Conservation (phyloP, 129 eudicot species). For the Saposhnikovia divaricata region DNA sequence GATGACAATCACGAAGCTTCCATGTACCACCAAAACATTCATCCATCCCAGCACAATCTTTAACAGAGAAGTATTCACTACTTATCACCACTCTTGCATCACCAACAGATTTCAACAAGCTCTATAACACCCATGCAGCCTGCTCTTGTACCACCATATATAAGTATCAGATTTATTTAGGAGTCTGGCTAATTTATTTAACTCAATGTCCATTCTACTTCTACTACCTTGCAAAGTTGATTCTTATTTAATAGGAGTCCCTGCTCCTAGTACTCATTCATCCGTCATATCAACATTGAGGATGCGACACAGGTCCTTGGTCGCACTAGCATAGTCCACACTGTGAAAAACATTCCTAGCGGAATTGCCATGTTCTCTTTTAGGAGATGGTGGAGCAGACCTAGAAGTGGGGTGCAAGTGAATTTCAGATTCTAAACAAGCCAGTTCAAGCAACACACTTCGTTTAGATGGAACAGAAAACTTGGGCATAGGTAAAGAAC, state of each 20-base stretch:
- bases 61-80: neutral
- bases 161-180: slow-evolving; percentile 17
- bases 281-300: slow-evolving; percentile 71
- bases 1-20: slow-evolving; percentile 8
- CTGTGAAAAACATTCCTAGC: slow-evolving; percentile 26
- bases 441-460: slow-evolving; percentile 68
- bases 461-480: slow-evolving; percentile 58
- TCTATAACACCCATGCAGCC: slow-evolving; percentile 16
- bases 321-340: slow-evolving; percentile 53
- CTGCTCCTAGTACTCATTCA: slow-evolving; percentile 41
- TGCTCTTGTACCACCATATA: slow-evolving; percentile 22
- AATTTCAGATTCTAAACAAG: slow-evolving; percentile 35
- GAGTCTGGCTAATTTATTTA: slow-evolving; percentile 32
- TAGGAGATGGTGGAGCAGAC: slow-evolving; percentile 91
- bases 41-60: slow-evolving; percentile 9
- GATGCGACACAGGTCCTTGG: slow-evolving; percentile 85
- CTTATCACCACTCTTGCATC: slow-evolving; percentile 7
- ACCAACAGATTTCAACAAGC: neutral
- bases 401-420: slow-evolving; percentile 46
- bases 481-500: slow-evolving; percentile 87
- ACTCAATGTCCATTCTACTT: slow-evolving; percentile 40
- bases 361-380: slow-evolving; percentile 33
- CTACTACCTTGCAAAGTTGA: slow-evolving; percentile 19
- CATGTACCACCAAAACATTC: slow-evolving; percentile 12
- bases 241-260: slow-evolving; percentile 31